Evolutionary conservation across 805 yeast species (phyloP).

Genomic region (Wickerhamomyces hampshirensis): DNA sequence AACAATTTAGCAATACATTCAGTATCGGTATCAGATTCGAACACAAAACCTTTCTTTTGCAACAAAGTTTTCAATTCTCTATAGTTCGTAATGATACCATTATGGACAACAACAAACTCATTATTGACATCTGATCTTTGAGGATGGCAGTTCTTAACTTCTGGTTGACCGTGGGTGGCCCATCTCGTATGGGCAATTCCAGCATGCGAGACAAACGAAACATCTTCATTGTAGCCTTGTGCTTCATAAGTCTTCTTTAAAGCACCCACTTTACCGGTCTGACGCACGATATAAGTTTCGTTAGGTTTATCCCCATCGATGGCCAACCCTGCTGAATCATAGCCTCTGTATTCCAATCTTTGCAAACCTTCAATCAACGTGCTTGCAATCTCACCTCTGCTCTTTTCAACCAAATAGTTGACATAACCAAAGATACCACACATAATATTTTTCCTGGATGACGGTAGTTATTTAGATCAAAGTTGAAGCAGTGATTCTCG

Average conservation of each 20-base stretch:
- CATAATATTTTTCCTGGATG: slow-evolving; percentile 25
- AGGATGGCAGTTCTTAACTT: slow-evolving; percentile 86
- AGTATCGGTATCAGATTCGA: slow-evolving; percentile 94
- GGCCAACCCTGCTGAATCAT: slow-evolving; percentile 96
- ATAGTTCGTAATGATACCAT: slow-evolving; percentile 96
- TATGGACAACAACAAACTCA: slow-evolving; percentile 92
- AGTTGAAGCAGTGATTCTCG: too few relatives aligned
- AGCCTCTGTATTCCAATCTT: slow-evolving; percentile 95
- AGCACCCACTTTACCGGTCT: slow-evolving; percentile 86
- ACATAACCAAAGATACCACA: slow-evolving; percentile 99
- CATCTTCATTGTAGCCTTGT: slow-evolving; percentile 50
- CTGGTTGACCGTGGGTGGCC: slow-evolving; percentile 99
- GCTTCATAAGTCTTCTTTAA: slow-evolving; percentile 61
- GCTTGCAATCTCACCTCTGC: slow-evolving; percentile 89
- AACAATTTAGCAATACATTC: slow-evolving; percentile 96
- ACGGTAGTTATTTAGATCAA: background rate
- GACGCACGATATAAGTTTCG: slow-evolving; percentile 70
- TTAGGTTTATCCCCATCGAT: slow-evolving; percentile 81
- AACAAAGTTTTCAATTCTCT: slow-evolving; percentile 85
- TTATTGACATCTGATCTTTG: slow-evolving; percentile 80
- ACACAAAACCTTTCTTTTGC: slow-evolving; percentile 69
- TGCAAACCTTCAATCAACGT: slow-evolving; percentile 82
- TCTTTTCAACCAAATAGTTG: slow-evolving; percentile 86
- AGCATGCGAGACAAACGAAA: slow-evolving; percentile 74
- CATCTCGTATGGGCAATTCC: slow-evolving; percentile 99